Conservation (phyloP, 2,329 filamentous ascomycete species). For the Hypoxylon sp. region DNA sequence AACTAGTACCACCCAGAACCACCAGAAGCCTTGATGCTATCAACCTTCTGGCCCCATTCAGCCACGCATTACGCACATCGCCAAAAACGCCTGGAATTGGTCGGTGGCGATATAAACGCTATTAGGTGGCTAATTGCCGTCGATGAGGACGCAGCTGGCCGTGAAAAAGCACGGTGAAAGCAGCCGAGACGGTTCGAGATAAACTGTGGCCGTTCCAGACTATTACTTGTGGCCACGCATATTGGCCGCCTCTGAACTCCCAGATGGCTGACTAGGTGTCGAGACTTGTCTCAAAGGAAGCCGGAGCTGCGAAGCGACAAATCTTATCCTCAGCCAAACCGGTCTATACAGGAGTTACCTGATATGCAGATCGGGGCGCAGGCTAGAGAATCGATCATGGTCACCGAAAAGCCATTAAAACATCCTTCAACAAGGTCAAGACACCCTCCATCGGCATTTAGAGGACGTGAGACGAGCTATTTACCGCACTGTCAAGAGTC, state of each 20-base stretch:
- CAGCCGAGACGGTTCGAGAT: background rate
- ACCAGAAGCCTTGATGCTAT: background rate
- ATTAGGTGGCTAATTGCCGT: constrained; percentile 1
- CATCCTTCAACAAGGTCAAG: constrained; percentile 6
- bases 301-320: constrained; percentile 12
- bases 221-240: constrained; percentile 1
- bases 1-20: background rate
- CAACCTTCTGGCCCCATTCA: background rate
- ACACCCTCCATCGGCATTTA: constrained; percentile 12
- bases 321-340: constrained; percentile 16
- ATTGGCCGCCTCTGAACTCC: constrained; percentile 9
- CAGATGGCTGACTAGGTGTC: background rate
- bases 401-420: constrained; percentile 6
- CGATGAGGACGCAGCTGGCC: constrained; percentile 6
- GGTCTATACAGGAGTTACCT: constrained; percentile 12
- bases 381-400: constrained; percentile 29
- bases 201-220: background rate
- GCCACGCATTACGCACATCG: constrained; percentile 11
- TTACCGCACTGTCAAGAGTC: background rate
- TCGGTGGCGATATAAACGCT: constrained; percentile 8
- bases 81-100: constrained; percentile 6
- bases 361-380: constrained; percentile 27
- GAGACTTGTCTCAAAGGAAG: constrained; percentile 31
- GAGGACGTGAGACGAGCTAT: constrained; percentile 10
- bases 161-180: too few relatives aligned